phyloP scores from a whole-genome alignment of 2,329 filamentous ascomycete genomes.

The Dactylellina haptotyla region DNA sequence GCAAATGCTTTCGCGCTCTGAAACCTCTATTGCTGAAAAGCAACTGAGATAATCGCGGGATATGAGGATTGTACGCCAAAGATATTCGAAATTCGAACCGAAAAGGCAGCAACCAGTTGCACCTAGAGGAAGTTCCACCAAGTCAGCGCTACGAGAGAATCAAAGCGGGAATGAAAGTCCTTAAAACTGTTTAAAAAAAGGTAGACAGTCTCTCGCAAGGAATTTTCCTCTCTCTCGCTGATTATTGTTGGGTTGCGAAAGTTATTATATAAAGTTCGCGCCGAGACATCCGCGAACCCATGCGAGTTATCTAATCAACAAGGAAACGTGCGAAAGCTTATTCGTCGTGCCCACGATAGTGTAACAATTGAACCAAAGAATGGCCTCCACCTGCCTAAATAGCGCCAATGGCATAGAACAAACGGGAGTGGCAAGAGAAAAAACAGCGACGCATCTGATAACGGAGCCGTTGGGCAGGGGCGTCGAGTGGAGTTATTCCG shows the following conservation, averaged over 20 bases:
- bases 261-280: conserved; percentile 36
- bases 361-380: background rate
- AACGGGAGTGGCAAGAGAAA: too few relatives aligned
- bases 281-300: background rate
- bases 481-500: background rate
- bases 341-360: background rate
- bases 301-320: conserved; percentile 16
- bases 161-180: too few relatives aligned
- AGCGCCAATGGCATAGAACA: background rate
- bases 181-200: too few relatives aligned
- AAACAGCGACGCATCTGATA: background rate
- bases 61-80: too few relatives aligned
- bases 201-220: background rate
- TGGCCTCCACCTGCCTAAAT: conserved; percentile 23
- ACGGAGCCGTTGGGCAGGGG: too few relatives aligned
- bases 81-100: too few relatives aligned
- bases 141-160: too few relatives aligned
- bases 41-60: too few relatives aligned
- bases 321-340: conserved; percentile 28
- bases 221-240: background rate
- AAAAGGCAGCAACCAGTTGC: too few relatives aligned
- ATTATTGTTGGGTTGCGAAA: background rate
- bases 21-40: too few relatives aligned
- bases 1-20: too few relatives aligned
- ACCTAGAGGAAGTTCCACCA: too few relatives aligned